Conservation (phyloP, 495 filamentous ascomycete genomes). For the Chaetomium tenue region DNA sequence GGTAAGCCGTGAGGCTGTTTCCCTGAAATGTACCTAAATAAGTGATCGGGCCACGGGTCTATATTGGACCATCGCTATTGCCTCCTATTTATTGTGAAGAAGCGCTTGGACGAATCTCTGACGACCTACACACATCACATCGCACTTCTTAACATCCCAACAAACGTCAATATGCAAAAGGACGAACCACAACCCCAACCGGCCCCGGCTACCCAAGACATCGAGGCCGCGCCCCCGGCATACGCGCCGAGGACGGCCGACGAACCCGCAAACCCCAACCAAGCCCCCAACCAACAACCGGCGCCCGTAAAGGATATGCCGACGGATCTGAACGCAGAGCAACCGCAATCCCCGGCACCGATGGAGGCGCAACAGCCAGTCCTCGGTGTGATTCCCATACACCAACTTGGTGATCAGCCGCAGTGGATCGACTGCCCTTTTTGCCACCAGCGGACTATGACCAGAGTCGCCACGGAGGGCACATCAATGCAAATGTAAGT, state of each 20-base stretch:
- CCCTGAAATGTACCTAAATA: too few species aligned
- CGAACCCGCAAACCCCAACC: background rate
- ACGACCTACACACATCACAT: too few species aligned
- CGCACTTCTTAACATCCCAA: too few species aligned
- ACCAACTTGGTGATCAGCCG: slow-evolving; percentile 24
- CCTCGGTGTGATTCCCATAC: slow-evolving; percentile 29
- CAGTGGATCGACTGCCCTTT: slow-evolving; percentile 39
- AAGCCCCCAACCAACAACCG: background rate
- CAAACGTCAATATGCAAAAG: background rate
- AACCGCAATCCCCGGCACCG: background rate
- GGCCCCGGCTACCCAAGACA: background rate
- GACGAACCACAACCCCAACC: background rate
- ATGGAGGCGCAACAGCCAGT: slow-evolving; percentile 11
- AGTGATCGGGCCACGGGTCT: too few species aligned
- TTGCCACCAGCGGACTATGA: slow-evolving; percentile 31
- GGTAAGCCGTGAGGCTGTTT: background rate
- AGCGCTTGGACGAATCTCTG: too few species aligned
- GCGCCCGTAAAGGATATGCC: background rate
- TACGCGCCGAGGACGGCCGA: background rate
- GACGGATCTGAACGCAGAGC: background rate
- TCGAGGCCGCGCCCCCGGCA: slow-evolving; percentile 8
- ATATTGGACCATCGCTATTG: too few species aligned
- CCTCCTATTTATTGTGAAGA: too few species aligned
- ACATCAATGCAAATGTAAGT: slow-evolving; percentile 36
- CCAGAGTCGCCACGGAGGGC: slow-evolving; percentile 26